Conservation (phyloP, 2,329 filamentous ascomycete genomes). For the Pyricularia pennisetigena region DNA sequence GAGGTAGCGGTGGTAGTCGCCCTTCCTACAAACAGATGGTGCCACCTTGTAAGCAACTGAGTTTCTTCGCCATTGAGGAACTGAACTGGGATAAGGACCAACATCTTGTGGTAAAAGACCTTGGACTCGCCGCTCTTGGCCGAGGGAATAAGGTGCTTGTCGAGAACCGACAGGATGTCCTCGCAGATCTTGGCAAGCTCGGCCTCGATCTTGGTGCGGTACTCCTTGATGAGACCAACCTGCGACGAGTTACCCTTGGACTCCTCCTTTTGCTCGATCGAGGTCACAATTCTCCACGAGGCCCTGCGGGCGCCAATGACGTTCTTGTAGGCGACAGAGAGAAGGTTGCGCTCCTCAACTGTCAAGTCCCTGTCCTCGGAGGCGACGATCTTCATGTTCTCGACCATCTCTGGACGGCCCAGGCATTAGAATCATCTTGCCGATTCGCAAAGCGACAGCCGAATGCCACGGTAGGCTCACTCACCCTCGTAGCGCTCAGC, state of each 20-base stretch:
- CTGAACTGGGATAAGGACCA: slow-evolving; percentile 13
- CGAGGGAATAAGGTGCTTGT: slow-evolving; percentile 87
- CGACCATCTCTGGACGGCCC: slow-evolving; percentile 75
- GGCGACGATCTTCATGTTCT: slow-evolving; percentile 99
- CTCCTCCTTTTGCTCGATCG: slow-evolving; percentile 99
- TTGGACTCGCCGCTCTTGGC: slow-evolving; percentile 95
- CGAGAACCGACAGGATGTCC: slow-evolving; percentile 90
- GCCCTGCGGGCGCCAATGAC: slow-evolving; percentile 94
- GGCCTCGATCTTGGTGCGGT: slow-evolving; percentile 95
- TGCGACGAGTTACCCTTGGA: slow-evolving; percentile 94
- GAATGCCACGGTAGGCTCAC: slow-evolving; percentile 18
- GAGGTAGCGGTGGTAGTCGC: slow-evolving; percentile 98
- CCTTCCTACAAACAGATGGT: slow-evolving; percentile 60
- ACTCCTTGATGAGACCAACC: slow-evolving; percentile 89
- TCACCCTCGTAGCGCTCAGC: slow-evolving; percentile 99
- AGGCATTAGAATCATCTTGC: slow-evolving; percentile 8
- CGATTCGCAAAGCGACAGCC: background rate
- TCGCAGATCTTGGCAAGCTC: slow-evolving; percentile 97
- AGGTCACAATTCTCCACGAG: slow-evolving; percentile 96
- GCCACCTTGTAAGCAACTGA: background rate
- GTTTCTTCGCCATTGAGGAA: background rate
- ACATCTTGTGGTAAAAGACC: slow-evolving; percentile 99
- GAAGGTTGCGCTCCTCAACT: slow-evolving; percentile 94
- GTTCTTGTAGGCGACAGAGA: slow-evolving; percentile 98
- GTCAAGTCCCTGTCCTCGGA: slow-evolving; percentile 74